These are phyloP conservation scores for Amaranthus cruentus DNA, from an alignment of 148 eudicot species.

Conservation along the genomic window DNA sequence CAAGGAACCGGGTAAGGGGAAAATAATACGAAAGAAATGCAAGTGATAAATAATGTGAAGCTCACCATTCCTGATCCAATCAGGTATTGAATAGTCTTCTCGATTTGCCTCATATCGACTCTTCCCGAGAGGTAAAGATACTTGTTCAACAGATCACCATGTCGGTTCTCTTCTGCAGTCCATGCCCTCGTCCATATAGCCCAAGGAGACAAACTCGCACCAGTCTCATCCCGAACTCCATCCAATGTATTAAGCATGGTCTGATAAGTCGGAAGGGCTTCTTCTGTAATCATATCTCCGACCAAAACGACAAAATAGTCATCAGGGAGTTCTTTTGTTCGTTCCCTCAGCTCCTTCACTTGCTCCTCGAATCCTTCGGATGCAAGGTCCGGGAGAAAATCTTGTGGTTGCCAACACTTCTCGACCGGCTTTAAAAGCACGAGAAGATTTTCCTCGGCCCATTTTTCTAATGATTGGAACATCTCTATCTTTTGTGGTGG, in stretches of 20 bases:
- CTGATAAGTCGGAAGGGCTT: constrained; percentile 51
- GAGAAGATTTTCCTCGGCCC: constrained; percentile 46
- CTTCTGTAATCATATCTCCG: constrained; percentile 51
- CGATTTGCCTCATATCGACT: constrained; percentile 46
- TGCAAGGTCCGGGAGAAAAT: constrained; percentile 40
- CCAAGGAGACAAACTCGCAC: constrained; percentile 44
- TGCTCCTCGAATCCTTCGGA: constrained; percentile 40
- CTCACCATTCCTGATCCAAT: constrained; percentile 50
- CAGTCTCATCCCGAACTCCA: constrained; percentile 48
- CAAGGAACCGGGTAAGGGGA: neutral
- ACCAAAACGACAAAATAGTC: constrained; percentile 50
- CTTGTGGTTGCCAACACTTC: constrained; percentile 48
- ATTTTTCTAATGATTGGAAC: constrained; percentile 36
- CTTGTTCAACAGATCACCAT: constrained; percentile 47
- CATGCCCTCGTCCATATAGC: constrained; percentile 46
- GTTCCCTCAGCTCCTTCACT: constrained; percentile 35
- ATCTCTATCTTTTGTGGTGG: constrained; percentile 45
- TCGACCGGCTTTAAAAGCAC: constrained; percentile 36
- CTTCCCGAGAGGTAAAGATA: constrained; percentile 51
- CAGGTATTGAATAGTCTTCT: constrained; percentile 48
- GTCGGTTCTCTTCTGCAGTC: constrained; percentile 51
- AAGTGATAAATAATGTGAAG: neutral
- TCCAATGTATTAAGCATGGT: constrained; percentile 45
- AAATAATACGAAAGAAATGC: too few relatives aligned
- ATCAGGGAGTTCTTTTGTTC: constrained; percentile 37